Conservation (phyloP, 73 alveolate genomes). For the Stentor coeruleus region DNA sequence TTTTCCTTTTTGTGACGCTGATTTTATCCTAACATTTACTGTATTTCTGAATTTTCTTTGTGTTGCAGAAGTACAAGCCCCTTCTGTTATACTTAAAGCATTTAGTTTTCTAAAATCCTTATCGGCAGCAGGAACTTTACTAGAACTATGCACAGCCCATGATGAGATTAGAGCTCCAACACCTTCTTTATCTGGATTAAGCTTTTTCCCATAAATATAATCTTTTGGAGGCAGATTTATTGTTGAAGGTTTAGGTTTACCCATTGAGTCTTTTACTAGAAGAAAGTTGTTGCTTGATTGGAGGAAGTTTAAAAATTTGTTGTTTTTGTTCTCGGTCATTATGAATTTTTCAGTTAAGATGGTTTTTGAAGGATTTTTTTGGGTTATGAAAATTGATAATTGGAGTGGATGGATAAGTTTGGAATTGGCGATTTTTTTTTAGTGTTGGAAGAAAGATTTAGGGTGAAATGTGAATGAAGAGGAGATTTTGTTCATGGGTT, state of each 20-base stretch:
- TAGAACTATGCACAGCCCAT: not conserved
- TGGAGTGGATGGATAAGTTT: too few species aligned
- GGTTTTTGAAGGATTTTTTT: too few species aligned
- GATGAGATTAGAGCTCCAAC: conserved; percentile 48
- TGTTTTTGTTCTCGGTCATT: too few species aligned
- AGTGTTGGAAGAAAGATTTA: too few species aligned
- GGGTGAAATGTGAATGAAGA: too few species aligned
- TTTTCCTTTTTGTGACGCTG: not conserved
- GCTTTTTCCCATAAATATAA: conserved; percentile 73
- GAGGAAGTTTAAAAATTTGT: not conserved
- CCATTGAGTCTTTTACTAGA: conserved; percentile 80
- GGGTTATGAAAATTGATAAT: too few species aligned
- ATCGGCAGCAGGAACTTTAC: not conserved
- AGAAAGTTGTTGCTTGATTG: conserved; percentile 50
- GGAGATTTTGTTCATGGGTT: too few species aligned
- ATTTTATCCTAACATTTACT: not conserved
- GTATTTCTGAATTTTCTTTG: not conserved
- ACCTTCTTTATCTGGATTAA: conserved; percentile 69
- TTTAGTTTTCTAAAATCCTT: not conserved
- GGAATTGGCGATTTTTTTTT: too few species aligned
- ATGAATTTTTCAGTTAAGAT: too few species aligned
- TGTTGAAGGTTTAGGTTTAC: conserved; percentile 71
- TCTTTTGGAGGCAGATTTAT: conserved; percentile 69
- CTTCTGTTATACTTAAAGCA: not conserved
- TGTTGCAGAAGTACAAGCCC: not conserved